A percentile compares a stretch with the other conserved stretches of the same genome.
Evolutionary conservation across 176 grass and related monocot species (phyloP).

Genomic region (Dactylis glomerata): DNA sequence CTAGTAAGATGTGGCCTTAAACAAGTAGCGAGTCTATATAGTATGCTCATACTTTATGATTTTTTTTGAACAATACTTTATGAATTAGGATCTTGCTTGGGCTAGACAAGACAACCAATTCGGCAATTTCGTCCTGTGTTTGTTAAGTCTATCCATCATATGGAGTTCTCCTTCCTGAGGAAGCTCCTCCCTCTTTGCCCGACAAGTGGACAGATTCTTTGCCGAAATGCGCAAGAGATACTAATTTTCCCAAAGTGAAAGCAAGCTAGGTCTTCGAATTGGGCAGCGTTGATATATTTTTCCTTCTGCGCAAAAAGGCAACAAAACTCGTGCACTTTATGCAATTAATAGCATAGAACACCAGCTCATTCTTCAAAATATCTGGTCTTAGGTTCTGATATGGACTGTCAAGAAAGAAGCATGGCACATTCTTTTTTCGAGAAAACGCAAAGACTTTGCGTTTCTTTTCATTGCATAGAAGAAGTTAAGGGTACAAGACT

Average conservation of each 20-base stretch:
- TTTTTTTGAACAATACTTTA: no score
- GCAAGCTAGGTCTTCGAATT: neutral
- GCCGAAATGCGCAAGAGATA: neutral
- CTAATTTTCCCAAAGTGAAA: neutral
- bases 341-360: neutral
- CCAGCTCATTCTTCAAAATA: neutral
- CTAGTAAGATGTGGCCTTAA: conserved; percentile 1
- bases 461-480: no score
- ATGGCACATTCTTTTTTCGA: neutral
- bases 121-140: neutral
- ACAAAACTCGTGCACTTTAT: neutral
- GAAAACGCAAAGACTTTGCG: no score
- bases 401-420: neutral
- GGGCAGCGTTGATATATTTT: neutral
- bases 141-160: neutral
- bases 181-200: neutral
- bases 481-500: no score
- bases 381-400: neutral
- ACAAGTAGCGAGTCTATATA: neutral
- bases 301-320: neutral
- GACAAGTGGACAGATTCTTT: neutral
- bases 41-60: neutral
- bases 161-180: neutral
- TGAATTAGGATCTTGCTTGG: neutral
- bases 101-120: neutral